phyloP scores from a whole-genome alignment of 257 asterid genomes.

The Buddleja alternifolia region DNA sequence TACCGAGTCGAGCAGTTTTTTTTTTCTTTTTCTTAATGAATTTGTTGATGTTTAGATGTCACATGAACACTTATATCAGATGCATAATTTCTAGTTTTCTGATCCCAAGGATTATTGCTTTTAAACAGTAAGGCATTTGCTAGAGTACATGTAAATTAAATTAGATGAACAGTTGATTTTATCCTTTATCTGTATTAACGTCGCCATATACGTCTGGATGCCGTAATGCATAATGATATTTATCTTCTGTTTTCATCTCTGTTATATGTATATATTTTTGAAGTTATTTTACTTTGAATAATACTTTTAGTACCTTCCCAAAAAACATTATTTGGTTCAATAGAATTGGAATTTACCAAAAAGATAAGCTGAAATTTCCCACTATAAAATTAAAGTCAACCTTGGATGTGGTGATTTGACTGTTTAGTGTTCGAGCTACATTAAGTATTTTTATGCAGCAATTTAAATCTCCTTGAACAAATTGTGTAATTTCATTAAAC shows the following conservation, averaged over 20 bases:
- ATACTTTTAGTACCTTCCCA: no score
- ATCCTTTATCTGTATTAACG: no score
- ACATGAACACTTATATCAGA: constrained; percentile 19
- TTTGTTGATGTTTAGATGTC: constrained; percentile 25
- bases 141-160: neutral
- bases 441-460: no score
- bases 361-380: no score
- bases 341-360: neutral
- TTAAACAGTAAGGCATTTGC: neutral
- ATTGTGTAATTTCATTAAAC: no score
- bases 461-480: no score
- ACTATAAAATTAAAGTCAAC: neutral
- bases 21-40: neutral
- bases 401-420: neutral
- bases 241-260: no score
- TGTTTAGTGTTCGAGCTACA: no score
- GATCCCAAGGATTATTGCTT: constrained; percentile 21
- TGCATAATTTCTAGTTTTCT: constrained; percentile 18
- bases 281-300: no score
- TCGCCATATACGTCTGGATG: no score
- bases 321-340: neutral
- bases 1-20: constrained; percentile 21
- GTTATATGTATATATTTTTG: no score
- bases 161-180: neutral
- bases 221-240: no score